A percentile compares a stretch with the other conserved stretches of the same genome.
phyloP scores from a whole-genome alignment of 164 flowering plant species.

The Brasenia schreberi region DNA sequence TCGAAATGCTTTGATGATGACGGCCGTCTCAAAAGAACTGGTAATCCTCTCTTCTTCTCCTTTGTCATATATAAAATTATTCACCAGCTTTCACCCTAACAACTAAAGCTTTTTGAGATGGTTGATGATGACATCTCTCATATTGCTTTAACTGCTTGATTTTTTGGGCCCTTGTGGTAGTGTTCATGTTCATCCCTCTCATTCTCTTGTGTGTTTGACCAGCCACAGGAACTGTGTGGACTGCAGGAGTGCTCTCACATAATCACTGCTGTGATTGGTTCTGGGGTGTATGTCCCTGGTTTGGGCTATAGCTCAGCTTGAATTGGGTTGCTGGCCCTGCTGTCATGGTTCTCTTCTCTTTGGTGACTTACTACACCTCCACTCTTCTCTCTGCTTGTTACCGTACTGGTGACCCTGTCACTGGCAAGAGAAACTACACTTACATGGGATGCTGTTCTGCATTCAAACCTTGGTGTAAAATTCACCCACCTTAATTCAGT shows the following conservation, averaged over 20 bases:
- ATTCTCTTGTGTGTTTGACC: no score
- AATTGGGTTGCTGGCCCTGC: constrained; percentile 63
- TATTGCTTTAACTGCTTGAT: no score
- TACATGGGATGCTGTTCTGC: constrained; percentile 60
- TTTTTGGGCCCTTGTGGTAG: no score
- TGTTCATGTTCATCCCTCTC: no score
- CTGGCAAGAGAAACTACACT: constrained; percentile 48
- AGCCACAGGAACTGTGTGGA: constrained; percentile 52
- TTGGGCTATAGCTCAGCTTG: constrained; percentile 54
- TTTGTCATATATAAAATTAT: no score
- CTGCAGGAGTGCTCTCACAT: constrained; percentile 58
- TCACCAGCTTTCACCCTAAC: no score
- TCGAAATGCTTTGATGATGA: constrained; percentile 36
- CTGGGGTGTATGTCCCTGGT: constrained; percentile 52
- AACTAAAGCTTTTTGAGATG: no score
- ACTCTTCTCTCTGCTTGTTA: constrained; percentile 42
- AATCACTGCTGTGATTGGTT: constrained; percentile 56
- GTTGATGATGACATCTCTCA: no score
- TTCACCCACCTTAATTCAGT: no score
- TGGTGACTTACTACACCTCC: constrained; percentile 38
- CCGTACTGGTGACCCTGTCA: constrained; percentile 30
- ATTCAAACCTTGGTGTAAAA: no score
- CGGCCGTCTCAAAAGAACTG: constrained; percentile 35
- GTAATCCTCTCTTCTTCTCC: no score
- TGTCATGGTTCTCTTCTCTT: constrained; percentile 38